Base-by-base conservation (phyloP, 78 protist genomes). In the Dictyostelium intermedium region DNA sequence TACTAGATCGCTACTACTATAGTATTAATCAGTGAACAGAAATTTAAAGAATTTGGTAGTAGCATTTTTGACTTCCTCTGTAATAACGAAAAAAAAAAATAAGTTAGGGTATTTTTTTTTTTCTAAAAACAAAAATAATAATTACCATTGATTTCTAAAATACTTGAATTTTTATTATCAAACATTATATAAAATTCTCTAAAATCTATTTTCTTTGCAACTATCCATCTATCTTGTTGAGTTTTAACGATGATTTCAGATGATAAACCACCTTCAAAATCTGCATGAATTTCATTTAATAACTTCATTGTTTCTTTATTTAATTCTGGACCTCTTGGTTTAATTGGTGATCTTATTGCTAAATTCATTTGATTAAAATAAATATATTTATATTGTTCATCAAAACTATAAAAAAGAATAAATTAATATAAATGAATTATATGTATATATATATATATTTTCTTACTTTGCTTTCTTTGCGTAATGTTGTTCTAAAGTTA, bases 351-450 rank as follows among this genome's bases (percentile, higher is more conserved):
- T 87, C 89, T 96, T 45, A 96, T 92, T 34, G 98, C 97, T 43
- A 96, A 95, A 66, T 96, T 96, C 96, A 96, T 96, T 86, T 91
- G 96, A 86, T 96, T 96, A 61, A 93, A 96, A 84, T 92, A 96
- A 27, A 93, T 77, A 87, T 91, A 96, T 50, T 83, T 69, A 79
- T 91, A 96, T 76, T 87, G 91, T 23, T 96, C 97, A 27, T 96
- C 97, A 69, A 91, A 63, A 35, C 91, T 91, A 70, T 10, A 53
- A 25, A 30, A 72, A 13, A 30, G 11, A 76, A 76, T 20, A 37
- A 11, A 47, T 35, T 27, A 73, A 34, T 27, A 73, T 41, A 10
- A 41, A 13, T 11, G 41, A n/a, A 9, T 25, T 41, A 39, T 11
- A 5, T 16, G n/a, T 7, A 13, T 34, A 23, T 5, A 37, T 34